phyloP scores from a whole-genome alignment of 2,329 filamentous ascomycete genomes.

The Didymella lethalis region DNA sequence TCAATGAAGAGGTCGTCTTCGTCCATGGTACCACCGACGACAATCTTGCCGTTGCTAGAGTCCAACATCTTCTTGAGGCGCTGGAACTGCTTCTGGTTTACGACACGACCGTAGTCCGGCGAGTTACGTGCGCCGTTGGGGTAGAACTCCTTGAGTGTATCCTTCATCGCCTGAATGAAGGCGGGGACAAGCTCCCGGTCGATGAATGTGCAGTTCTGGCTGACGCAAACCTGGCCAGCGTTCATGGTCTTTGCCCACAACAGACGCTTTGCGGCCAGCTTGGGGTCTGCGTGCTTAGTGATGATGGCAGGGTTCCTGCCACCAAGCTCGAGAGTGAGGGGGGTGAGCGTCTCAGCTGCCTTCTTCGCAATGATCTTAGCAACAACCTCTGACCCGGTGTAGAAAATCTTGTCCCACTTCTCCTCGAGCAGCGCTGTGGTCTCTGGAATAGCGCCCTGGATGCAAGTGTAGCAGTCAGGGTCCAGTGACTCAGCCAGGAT shows the following conservation, averaged over 20 bases:
- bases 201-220: constrained; percentile 89
- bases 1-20: constrained; percentile 83
- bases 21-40: constrained; percentile 86
- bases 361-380: constrained; percentile 67
- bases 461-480: constrained; percentile 73
- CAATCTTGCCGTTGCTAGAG: constrained; percentile 79
- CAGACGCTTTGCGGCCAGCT: constrained; percentile 81
- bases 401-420: constrained; percentile 98
- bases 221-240: constrained; percentile 90
- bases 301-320: constrained; percentile 92
- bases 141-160: constrained; percentile 77
- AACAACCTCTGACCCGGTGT: constrained; percentile 81
- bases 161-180: constrained; percentile 78
- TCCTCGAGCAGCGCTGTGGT: constrained; percentile 82
- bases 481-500: constrained; percentile 81
- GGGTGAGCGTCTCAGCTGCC: constrained; percentile 69
- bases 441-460: constrained; percentile 84
- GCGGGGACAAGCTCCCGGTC: constrained; percentile 75
- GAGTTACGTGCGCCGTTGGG: constrained; percentile 82
- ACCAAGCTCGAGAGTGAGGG: constrained; percentile 87
- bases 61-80: constrained; percentile 94
- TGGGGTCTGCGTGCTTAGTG: constrained; percentile 80
- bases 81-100: constrained; percentile 80
- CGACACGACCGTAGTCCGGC: constrained; percentile 78
- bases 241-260: constrained; percentile 90